phyloP scores from a whole-genome alignment of 805 yeast genomes.

The Debaryomyces maramus region DNA sequence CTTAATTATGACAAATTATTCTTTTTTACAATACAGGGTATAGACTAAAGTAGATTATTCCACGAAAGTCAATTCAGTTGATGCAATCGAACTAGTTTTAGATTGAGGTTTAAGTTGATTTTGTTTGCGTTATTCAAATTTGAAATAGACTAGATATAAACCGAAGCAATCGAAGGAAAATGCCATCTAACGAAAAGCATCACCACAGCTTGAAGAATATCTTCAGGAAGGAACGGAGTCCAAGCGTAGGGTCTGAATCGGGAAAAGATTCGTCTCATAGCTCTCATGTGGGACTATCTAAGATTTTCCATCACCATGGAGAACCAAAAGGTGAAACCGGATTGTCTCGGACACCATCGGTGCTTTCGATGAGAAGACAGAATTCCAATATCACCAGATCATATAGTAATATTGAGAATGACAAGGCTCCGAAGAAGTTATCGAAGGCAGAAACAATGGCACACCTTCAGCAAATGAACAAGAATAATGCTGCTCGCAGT shows the following conservation, averaged over 20 bases:
- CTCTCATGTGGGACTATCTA: conserved; percentile 17
- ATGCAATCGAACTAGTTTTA: too few relatives aligned
- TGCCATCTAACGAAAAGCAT: conserved; percentile 1
- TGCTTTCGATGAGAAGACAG: conserved; percentile 18
- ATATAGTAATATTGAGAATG: conserved; percentile 6
- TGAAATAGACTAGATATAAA: too few relatives aligned
- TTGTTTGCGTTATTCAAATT: too few relatives aligned
- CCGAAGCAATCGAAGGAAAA: too few relatives aligned
- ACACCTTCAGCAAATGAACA: conserved; percentile 34
- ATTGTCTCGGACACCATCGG: conserved; percentile 18
- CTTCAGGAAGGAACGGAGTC: conserved; percentile 20
- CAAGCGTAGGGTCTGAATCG: conserved; percentile 8
- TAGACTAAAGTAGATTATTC: too few relatives aligned
- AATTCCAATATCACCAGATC: conserved; percentile 13
- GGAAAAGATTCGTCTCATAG: conserved; percentile 9
- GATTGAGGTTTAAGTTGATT: too few relatives aligned
- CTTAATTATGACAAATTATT: too few relatives aligned
- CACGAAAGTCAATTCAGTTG: too few relatives aligned
- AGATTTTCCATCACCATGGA: conserved; percentile 21
- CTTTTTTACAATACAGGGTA: too few relatives aligned
- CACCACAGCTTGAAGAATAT: conserved; percentile 20
- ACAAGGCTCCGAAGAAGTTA: conserved; percentile 15
- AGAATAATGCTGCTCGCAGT: conserved; percentile 25
- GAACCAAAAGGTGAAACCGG: conserved; percentile 3
- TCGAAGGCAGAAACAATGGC: conserved; percentile 38